Evolutionary conservation across 768 basidiomycete species (phyloP), one percentile per base, ranked within the genome.

Genomic region (Pleurotus eryngii): DNA sequence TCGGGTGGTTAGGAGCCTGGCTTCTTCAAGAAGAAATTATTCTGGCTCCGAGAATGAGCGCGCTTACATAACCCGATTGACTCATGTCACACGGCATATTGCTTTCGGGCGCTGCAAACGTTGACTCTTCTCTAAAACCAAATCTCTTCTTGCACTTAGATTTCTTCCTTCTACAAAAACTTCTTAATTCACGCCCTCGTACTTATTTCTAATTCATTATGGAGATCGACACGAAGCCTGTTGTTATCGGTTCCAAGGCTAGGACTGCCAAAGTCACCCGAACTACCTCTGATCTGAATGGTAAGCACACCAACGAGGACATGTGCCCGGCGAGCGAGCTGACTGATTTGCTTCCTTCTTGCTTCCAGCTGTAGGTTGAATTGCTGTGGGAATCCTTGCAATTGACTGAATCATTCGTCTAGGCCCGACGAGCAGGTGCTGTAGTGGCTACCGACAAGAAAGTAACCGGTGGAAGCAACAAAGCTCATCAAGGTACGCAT

Each of bases 391-490:
- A 22, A 14, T 11, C 39, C 27, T 17, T 1, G 38, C 18, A 11
- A 42, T 46, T 14, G 35, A 49, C 66, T 65, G 46, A 66, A 9
- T 1, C 43, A 2, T 49, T 57, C 39, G 18, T 54, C 6, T 62
- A 92, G 90, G 92, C 92, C 58, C 84, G 89, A 30, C 77, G 92
- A 66, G 69, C 79, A 42, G 91, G 90, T 27, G 83, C 87, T 46
- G 86, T 91, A 59, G 86, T 94, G 35, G 81, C 83, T 20, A 92
- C 90, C 7, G 91, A 94, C 71, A 94, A 90, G 79, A 93, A 92
- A 65, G 69, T 84, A 3, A 73, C 83, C 12, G 77, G 70, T 24
- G 89, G 87, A 38, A 69, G 69, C 45, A 95, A 95, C 80, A 95
- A 92, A 72, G 85, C 85, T 27, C 86, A 87, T 68, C 77, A 76